These are phyloP conservation scores for Zygotorulaspora danielsina DNA, from an alignment of 805 yeast species.

Conservation along the genomic window DNA sequence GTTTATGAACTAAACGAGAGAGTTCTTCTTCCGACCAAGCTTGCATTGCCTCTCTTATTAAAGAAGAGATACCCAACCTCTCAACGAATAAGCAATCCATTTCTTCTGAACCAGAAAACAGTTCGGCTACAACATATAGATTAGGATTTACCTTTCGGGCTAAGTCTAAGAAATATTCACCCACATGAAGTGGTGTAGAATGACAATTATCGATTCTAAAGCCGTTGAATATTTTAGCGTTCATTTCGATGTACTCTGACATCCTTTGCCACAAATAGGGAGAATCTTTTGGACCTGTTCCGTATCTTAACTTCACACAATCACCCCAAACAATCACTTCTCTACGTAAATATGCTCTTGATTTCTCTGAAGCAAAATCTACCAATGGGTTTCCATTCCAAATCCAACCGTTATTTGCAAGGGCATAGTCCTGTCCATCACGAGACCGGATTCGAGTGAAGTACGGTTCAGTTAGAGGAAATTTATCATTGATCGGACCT, in stretches of 20 bases:
- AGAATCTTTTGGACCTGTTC: slow-evolving; percentile 70
- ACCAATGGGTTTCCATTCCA: slow-evolving; percentile 95
- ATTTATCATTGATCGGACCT: slow-evolving; percentile 55
- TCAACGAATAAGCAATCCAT: slow-evolving; percentile 89
- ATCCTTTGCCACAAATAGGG: slow-evolving; percentile 88
- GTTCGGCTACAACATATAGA: slow-evolving; percentile 88
- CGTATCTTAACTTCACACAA: slow-evolving; percentile 90
- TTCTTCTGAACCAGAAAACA: slow-evolving; percentile 88
- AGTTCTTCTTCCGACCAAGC: slow-evolving; percentile 86
- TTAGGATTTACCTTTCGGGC: slow-evolving; percentile 85
- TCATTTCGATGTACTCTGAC: slow-evolving; percentile 65
- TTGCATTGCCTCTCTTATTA: slow-evolving; percentile 96
- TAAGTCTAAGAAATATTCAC: slow-evolving; percentile 78
- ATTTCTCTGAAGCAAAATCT: slow-evolving; percentile 80
- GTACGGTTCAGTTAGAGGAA: slow-evolving; percentile 79
- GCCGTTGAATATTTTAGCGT: slow-evolving; percentile 77
- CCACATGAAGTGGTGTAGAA: slow-evolving; percentile 94
- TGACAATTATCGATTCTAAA: slow-evolving; percentile 94
- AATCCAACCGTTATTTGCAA: slow-evolving; percentile 97
- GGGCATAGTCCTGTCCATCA: slow-evolving; percentile 57
- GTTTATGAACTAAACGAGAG: slow-evolving; percentile 79
- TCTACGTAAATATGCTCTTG: slow-evolving; percentile 80
- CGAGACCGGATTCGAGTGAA: slow-evolving; percentile 63
- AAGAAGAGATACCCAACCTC: slow-evolving; percentile 79
- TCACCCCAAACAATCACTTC: slow-evolving; percentile 98